These are phyloP conservation scores for Solanum chiquidenum DNA, from an alignment of 257 asterid species.

Conservation along the genomic window DNA sequence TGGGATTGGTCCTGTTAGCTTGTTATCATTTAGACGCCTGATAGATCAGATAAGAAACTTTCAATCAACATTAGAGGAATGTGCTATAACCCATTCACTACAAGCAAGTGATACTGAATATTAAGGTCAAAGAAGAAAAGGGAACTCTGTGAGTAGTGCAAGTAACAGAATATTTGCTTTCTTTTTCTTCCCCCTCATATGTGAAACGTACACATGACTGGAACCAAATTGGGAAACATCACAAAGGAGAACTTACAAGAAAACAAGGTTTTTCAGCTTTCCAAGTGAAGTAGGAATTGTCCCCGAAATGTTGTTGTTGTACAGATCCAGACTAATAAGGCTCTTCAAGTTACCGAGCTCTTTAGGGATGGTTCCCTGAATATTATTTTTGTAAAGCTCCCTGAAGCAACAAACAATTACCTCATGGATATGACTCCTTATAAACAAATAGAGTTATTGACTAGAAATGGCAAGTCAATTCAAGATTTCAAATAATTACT, in stretches of 20 bases:
- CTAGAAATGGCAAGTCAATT: neutral
- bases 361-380: slow-evolving; percentile 71
- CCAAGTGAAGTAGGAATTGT: slow-evolving; percentile 66
- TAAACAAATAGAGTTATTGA: neutral
- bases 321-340: slow-evolving; percentile 87
- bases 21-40: slow-evolving; percentile 78
- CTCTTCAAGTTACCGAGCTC: slow-evolving; percentile 82
- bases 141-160: neutral
- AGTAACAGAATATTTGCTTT: neutral
- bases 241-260: slow-evolving; percentile 52
- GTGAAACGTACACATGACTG: neutral
- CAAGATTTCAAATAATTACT: slow-evolving; percentile 14
- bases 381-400: slow-evolving; percentile 83
- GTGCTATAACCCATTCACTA: neutral
- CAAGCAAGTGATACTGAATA: neutral
- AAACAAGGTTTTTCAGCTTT: slow-evolving; percentile 68
- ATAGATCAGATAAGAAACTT: neutral
- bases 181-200: neutral
- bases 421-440: neutral
- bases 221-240: neutral
- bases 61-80: neutral
- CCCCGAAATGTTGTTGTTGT: slow-evolving; percentile 83
- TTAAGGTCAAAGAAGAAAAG: neutral
- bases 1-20: slow-evolving; percentile 59
- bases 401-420: slow-evolving; percentile 23